Evolutionary conservation across 1,139 yeast species (phyloP), one percentile per base, ranked within the genome.

Genomic region (Candida pseudocylindracea): DNA sequence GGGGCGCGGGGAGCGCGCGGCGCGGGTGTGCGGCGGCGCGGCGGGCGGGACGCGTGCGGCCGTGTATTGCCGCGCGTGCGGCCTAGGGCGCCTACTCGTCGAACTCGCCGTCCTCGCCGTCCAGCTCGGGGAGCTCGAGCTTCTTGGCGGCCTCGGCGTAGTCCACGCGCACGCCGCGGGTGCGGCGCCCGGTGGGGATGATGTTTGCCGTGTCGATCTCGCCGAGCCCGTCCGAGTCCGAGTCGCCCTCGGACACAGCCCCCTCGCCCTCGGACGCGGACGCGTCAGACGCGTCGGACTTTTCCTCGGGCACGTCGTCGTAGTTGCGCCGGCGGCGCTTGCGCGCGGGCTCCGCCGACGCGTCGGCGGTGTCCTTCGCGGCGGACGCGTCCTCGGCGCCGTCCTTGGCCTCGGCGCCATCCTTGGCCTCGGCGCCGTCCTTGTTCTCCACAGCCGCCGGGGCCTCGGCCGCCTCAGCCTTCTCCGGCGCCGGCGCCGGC

Each of bases 101-200:
- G 10, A 52, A 60, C 28, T 50, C 55, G 9, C 45, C 54, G 12
- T 45, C 50, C 27, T 45, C 50, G 24, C 41, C 42, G 27, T 43
- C 46, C 29, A 44, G 50, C 7, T 51, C 59, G n/a, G 50, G 50
- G 38, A 67, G 74, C 35, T 56, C 51, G 35, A 67, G 72, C 45
- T 80, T 55, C 40, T 68, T 78, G 26, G 83, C 80, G n/a, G 92
- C 85, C 52, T 79, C 74, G 38, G 70, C 63, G 51, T 76, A 85
- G 53, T 85, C 95, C 44, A 85, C 75, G 27, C 75, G 76, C 49
- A 74, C 78, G 13, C 94, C 93, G 43, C 94, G 69, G 10, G 94
- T 81, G 58, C 96, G 76, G 53, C 93, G 67, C 10, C 93, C 93
- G 25, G 72, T 59, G 24, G 76, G 62, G 39, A 83, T 79, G 48